phyloP scores from a whole-genome alignment of 2,329 filamentous ascomycete genomes.

The Arthrobotrys pseudoclavata region DNA sequence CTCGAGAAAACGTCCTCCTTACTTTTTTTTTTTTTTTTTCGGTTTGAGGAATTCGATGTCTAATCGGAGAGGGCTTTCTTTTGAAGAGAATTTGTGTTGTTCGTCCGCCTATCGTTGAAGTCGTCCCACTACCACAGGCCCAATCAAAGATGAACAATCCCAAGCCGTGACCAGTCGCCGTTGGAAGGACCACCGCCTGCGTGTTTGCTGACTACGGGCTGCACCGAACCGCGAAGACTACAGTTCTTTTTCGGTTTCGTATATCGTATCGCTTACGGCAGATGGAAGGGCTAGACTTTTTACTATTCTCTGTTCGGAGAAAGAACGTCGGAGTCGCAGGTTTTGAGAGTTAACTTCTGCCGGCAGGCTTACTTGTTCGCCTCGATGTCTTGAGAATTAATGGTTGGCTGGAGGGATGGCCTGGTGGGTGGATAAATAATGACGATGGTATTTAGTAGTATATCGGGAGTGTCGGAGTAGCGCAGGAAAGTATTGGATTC shows the following conservation, averaged over 20 bases:
- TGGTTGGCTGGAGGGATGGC: slow-evolving; percentile 1
- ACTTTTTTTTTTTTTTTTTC: not conserved
- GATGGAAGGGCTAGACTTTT: not conserved
- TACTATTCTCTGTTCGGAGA: slow-evolving; percentile 10
- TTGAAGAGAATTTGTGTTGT: slow-evolving; percentile 35
- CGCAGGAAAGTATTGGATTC: not conserved
- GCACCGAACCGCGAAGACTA: slow-evolving; percentile 21
- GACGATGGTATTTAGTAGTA: not conserved
- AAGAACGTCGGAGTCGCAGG: slow-evolving; percentile 3
- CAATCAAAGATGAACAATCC: slow-evolving; percentile 44
- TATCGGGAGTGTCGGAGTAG: slow-evolving; percentile 43
- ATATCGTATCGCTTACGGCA: slow-evolving; percentile 14
- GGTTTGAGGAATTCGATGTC: not conserved
- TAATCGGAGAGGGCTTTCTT: not conserved
- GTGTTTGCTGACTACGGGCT: slow-evolving; percentile 44
- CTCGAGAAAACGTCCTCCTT: slow-evolving; percentile 7
- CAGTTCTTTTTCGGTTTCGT: slow-evolving; percentile 16
- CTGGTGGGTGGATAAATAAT: not conserved
- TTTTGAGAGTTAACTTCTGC: not conserved
- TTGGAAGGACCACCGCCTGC: slow-evolving; percentile 20
- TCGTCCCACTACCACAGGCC: slow-evolving; percentile 32
- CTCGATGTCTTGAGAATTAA: not conserved
- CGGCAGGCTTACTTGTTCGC: slow-evolving; percentile 7
- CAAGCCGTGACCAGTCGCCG: slow-evolving; percentile 28
- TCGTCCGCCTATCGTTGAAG: slow-evolving; percentile 9